Conservation (phyloP, 495 filamentous ascomycete species). For the Neurospora discreta region DNA sequence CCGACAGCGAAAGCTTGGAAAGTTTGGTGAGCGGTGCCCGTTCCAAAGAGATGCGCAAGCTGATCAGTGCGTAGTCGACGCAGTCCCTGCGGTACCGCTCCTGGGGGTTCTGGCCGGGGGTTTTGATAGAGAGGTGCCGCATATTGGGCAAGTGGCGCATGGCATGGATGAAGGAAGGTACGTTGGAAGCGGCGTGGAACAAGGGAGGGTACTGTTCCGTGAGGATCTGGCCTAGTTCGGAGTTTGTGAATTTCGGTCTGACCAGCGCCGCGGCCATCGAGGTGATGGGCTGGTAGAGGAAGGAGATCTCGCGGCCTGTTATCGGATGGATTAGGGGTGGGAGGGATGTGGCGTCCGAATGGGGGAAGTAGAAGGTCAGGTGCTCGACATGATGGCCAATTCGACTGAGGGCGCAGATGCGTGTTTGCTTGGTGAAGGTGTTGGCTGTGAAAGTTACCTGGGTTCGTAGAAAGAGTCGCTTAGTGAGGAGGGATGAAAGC, state of each 20-base stretch:
- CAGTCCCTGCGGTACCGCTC: conserved; percentile 60
- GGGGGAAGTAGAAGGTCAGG: conserved; percentile 58
- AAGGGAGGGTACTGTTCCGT: conserved; percentile 70
- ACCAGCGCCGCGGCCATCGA: conserved; percentile 33
- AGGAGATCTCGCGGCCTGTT: conserved; percentile 60
- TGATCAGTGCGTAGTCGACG: conserved; percentile 75
- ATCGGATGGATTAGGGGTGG: conserved; percentile 61
- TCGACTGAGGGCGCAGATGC: conserved; percentile 56
- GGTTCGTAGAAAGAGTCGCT: conserved; percentile 41
- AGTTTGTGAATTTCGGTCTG: conserved; percentile 52
- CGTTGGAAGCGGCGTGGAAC: conserved; percentile 77
- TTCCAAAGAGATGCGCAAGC: conserved; percentile 64
- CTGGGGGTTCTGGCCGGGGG: conserved; percentile 53
- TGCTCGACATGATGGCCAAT: conserved; percentile 63
- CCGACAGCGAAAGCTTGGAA: conserved; percentile 49
- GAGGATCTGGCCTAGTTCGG: conserved; percentile 54
- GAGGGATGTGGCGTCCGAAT: conserved; percentile 60
- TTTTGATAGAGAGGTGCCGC: conserved; percentile 57
- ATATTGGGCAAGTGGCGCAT: conserved; percentile 52
- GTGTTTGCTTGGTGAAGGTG: conserved; percentile 56
- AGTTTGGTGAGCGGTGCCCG: conserved; percentile 48
- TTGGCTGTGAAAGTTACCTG: conserved; percentile 55
- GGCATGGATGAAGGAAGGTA: conserved; percentile 62
- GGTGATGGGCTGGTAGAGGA: conserved; percentile 62
- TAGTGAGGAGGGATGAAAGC: conserved; percentile 41